Evolutionary conservation across 495 filamentous ascomycete species (phyloP).

Genomic region (Aspergillus funiculosus): DNA sequence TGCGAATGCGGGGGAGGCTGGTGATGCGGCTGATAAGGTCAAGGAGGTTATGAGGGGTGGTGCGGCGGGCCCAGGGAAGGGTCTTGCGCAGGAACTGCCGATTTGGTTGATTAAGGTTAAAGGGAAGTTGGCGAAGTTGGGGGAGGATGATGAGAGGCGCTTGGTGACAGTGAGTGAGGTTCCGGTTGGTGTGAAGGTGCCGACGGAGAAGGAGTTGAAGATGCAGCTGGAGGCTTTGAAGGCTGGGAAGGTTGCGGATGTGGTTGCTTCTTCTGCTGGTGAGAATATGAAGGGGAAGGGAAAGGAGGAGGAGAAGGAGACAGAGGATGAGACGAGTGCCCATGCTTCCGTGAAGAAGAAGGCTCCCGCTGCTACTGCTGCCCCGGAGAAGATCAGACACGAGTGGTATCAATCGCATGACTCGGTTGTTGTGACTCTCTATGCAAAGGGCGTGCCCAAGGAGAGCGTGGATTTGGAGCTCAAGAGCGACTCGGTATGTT

Average conservation of each 20-base stretch:
- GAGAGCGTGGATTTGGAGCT: slow-evolving; percentile 56
- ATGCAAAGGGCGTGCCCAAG: slow-evolving; percentile 66
- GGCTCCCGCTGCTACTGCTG: slow-evolving; percentile 9
- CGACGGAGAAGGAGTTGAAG: slow-evolving; percentile 34
- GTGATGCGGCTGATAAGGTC: slow-evolving; percentile 27
- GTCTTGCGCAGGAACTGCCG: slow-evolving; percentile 31
- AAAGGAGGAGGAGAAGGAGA: background rate
- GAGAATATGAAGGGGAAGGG: slow-evolving; percentile 1
- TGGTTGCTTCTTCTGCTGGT: background rate
- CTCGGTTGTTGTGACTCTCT: slow-evolving; percentile 61
- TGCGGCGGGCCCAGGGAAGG: slow-evolving; percentile 51
- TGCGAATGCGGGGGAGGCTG: slow-evolving; percentile 47
- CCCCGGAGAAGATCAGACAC: slow-evolving; percentile 56
- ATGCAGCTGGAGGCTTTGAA: slow-evolving; percentile 28
- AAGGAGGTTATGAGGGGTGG: slow-evolving; percentile 29
- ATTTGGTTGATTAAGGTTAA: slow-evolving; percentile 22
- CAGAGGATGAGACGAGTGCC: slow-evolving; percentile 17
- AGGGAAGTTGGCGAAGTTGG: slow-evolving; percentile 35
- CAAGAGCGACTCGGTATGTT: slow-evolving; percentile 45
- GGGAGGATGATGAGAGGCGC: slow-evolving; percentile 50
- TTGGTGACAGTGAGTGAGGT: slow-evolving; percentile 57
- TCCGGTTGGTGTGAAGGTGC: slow-evolving; percentile 50
- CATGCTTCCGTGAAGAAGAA: slow-evolving; percentile 3
- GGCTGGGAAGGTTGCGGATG: slow-evolving; percentile 19
- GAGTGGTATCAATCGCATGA: slow-evolving; percentile 74